A percentile compares a stretch with the other conserved stretches of the same genome.
These are phyloP conservation scores for Mucor velutinosus DNA, from an alignment of 371 early-diverging fungal genomes.

Conservation along the genomic window DNA sequence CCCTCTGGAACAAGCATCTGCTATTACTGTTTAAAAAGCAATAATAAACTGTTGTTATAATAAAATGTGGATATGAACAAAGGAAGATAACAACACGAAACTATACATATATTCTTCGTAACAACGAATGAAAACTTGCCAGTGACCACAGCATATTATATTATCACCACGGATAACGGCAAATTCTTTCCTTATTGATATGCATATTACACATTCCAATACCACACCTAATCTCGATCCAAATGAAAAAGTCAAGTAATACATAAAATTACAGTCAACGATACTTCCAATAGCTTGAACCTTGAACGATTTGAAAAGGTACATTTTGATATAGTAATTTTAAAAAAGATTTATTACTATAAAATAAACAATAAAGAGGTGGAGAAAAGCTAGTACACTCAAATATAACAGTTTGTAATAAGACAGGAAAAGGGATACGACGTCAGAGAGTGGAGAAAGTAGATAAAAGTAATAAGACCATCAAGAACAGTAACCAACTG, in stretches of 20 bases:
- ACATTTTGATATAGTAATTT: constrained; percentile 10
- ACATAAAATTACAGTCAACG: constrained; percentile 8
- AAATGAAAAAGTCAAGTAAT: constrained; percentile 6
- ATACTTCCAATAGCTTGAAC: constrained; percentile 8
- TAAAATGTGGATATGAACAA: constrained; percentile 5
- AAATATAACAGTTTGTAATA: constrained; percentile 9
- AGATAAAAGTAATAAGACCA: constrained; percentile 11
- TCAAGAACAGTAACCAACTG: constrained; percentile 12
- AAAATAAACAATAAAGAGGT: constrained; percentile 4
- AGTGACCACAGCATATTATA: constrained; percentile 8
- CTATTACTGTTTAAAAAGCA: constrained; percentile 8
- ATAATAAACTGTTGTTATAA: constrained; percentile 9
- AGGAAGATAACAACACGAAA: constrained; percentile 1
- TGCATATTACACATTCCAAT: constrained; percentile 8
- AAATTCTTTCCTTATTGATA: constrained; percentile 8
- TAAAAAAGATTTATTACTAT: not conserved
- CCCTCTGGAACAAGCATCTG: constrained; percentile 5
- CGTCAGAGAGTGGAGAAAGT: constrained; percentile 10
- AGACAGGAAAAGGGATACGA: constrained; percentile 7
- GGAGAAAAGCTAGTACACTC: constrained; percentile 12
- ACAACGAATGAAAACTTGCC: constrained; percentile 8
- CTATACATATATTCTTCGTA: constrained; percentile 9
- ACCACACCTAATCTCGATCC: constrained; percentile 7
- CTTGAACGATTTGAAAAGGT: constrained; percentile 7
- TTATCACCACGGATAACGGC: constrained; percentile 9